Evolutionary conservation across 495 filamentous ascomycete species (phyloP), one percentile per base, ranked within the genome.

Genomic region (Xylaria longipes): DNA sequence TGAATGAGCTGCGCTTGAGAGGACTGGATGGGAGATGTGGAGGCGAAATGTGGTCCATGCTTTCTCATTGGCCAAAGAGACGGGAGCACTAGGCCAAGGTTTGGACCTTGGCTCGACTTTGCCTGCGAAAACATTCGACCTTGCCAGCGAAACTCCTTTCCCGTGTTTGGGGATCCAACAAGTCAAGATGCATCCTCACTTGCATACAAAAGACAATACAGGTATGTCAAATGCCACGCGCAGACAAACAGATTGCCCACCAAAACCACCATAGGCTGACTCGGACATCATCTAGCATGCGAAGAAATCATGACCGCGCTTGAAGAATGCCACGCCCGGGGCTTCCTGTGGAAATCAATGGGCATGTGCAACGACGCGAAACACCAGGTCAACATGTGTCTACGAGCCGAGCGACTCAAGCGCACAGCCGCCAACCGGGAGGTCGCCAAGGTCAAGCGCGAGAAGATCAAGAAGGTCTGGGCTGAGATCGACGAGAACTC

Each of bases 331-430:
- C 96, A 99, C 80, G 94, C 93, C 15, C 87, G 88, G 50, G 95
- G 95, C 35, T 98, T 98, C 84, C 78, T 98, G 11, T 93, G 90
- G 87, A 97, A 96, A 80, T 88, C 91, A 2, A 82, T 92, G 52
- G 96, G 96, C 54, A 94, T 91, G 86, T 99, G 96, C 90, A 98
- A 92, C 77, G 87, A 90, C 41, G 88, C 90, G 61, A 99, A 99
- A 81, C 81, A 85, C 35, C 83, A 93, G 31, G 91, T 99, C 65
- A 94, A 91, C 80, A 84, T 88, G 72, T 99, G 96, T 80, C 87
- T 99, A 31, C 86, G 91, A 56, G 90, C 85, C 8, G 93, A 97
- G 80, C 87, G 96, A 71, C 80, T 89, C 6, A 91, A 94, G 79
- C 89, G 90, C 31, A 94, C 93, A 33, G 89, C 86, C 75, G 77